phyloP scores from a whole-genome alignment of 139 green algal genomes.

The Microglena sp. region DNA sequence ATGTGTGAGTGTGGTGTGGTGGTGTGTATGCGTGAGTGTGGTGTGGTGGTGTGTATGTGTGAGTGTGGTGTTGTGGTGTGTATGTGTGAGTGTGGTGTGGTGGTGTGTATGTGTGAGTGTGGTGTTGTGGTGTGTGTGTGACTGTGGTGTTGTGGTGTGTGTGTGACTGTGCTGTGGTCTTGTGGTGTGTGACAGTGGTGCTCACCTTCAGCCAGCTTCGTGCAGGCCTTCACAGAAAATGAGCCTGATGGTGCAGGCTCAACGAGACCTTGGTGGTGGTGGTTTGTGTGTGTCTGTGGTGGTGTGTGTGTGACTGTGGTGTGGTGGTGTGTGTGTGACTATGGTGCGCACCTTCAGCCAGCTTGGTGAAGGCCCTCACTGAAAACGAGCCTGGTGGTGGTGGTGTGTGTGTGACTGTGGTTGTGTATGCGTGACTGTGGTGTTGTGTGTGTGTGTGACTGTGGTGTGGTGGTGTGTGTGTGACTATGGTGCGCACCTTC shows the following conservation, averaged over 20 bases:
- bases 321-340: neutral
- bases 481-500: neutral
- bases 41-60: too few relatives aligned
- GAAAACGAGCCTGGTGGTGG: neutral
- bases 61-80: too few relatives aligned
- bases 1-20: too few relatives aligned
- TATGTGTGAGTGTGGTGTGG: too few relatives aligned
- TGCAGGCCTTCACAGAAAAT: conserved; percentile 47
- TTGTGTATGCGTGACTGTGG: neutral
- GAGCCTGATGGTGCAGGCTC: conserved; percentile 58
- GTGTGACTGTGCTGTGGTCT: too few relatives aligned
- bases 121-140: too few relatives aligned
- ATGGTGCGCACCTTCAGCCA: neutral
- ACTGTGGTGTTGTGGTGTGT: too few relatives aligned
- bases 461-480: neutral
- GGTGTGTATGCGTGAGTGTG: too few relatives aligned
- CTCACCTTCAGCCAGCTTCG: conserved; percentile 25
- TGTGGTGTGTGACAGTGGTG: too few relatives aligned
- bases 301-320: neutral
- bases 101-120: too few relatives aligned
- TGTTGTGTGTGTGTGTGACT: conserved; percentile 1
- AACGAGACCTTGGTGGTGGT: conserved; percentile 54
- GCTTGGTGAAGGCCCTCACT: neutral
- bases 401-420: neutral
- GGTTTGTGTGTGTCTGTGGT: neutral